phyloP scores from a whole-genome alignment of 2,329 filamentous ascomycete genomes.

The Trichophyton simii region DNA sequence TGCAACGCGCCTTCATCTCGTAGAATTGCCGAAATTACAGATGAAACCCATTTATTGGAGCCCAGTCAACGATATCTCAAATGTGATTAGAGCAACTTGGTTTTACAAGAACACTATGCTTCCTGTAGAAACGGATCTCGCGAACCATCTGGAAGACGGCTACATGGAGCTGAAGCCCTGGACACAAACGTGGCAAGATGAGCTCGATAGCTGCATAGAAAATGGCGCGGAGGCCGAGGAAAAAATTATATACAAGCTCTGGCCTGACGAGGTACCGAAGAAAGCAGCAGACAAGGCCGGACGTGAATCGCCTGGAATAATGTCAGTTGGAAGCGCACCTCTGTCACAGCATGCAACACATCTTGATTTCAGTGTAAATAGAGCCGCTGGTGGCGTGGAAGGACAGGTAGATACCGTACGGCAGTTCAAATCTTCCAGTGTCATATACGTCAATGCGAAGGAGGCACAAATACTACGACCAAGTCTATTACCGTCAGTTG shows the following conservation, averaged over 20 bases:
- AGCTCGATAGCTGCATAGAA: constrained; percentile 78
- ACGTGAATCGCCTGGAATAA: constrained; percentile 3
- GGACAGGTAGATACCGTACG: constrained; percentile 37
- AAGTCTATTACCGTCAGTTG: constrained; percentile 68
- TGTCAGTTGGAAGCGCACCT: background rate
- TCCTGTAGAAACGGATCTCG: constrained; percentile 70
- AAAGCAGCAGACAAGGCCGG: background rate
- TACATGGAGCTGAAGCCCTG: constrained; percentile 78
- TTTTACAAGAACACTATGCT: constrained; percentile 95
- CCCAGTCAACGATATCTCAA: constrained; percentile 75
- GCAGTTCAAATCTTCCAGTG: constrained; percentile 61
- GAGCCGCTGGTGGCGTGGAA: constrained; percentile 29
- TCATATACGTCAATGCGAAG: constrained; percentile 68
- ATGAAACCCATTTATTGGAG: constrained; percentile 99
- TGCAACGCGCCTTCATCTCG: constrained; percentile 77
- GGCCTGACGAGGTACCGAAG: constrained; percentile 47
- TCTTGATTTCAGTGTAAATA: constrained; percentile 25
- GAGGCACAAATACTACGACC: constrained; percentile 80
- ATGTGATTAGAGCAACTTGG: constrained; percentile 81
- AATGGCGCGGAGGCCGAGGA: constrained; percentile 82
- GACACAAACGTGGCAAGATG: constrained; percentile 85
- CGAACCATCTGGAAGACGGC: constrained; percentile 85
- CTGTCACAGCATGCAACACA: background rate
- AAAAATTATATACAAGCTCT: constrained; percentile 74
- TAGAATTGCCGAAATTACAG: constrained; percentile 61